phyloP scores from a whole-genome alignment of 169 alveolate genomes.

The Cyclospora cayetanensis region DNA sequence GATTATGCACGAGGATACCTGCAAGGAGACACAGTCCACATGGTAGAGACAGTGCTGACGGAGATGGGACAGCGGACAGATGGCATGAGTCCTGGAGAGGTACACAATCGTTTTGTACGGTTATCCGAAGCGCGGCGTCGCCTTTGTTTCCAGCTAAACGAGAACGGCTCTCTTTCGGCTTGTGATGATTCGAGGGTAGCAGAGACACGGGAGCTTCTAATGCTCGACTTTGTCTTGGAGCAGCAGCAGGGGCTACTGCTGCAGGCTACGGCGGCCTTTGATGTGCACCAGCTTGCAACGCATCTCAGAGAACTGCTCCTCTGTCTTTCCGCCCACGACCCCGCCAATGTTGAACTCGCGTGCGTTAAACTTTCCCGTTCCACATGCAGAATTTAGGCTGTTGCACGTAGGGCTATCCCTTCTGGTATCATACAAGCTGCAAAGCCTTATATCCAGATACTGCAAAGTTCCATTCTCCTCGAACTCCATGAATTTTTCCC shows the following conservation, averaged over 20 bases:
- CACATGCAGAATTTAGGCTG: neutral
- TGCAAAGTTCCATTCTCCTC: too few relatives aligned
- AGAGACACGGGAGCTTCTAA: constrained; percentile 71
- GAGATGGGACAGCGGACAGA: constrained; percentile 61
- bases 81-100: constrained; percentile 26
- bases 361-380: neutral
- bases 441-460: too few relatives aligned
- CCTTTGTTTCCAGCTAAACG: constrained; percentile 54
- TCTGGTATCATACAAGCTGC: too few relatives aligned
- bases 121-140: constrained; percentile 58
- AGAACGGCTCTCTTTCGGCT: constrained; percentile 5
- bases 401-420: too few relatives aligned
- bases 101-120: constrained; percentile 32
- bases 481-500: too few relatives aligned
- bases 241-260: constrained; percentile 72
- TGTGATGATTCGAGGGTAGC: constrained; percentile 47
- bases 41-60: constrained; percentile 27
- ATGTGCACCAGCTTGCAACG: neutral
- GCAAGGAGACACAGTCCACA: constrained; percentile 15
- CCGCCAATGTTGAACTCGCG: constrained; percentile 56
- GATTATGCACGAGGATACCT: constrained; percentile 69
- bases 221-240: constrained; percentile 75
- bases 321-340: constrained; percentile 59
- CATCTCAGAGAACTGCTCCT: constrained; percentile 4
- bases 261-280: constrained; percentile 36